Evolutionary conservation across 31 red algal species (phyloP), one percentile per base, ranked within the genome.

Genomic region (Odonthalia washingtoniensis): DNA sequence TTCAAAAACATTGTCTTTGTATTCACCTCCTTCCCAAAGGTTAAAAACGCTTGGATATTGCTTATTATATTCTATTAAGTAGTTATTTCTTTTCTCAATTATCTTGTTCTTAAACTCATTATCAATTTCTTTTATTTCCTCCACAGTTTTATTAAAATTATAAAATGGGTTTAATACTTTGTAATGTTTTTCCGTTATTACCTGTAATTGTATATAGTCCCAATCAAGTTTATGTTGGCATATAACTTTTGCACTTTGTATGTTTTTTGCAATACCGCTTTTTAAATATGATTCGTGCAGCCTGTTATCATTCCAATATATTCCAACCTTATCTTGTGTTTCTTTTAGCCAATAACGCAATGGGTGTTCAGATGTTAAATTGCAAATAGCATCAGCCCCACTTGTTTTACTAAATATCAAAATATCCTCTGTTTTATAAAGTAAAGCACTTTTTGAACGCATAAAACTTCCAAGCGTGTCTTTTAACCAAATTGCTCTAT

Each of bases 91-190:
- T n/a, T n/a, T n/a, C n/a, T n/a, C n/a, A n/a, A n/a, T n/a, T n/a
- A n/a, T n/a, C n/a, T n/a, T n/a, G n/a, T n/a, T n/a, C n/a, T n/a
- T n/a, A n/a, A n/a, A n/a, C n/a, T n/a, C 24, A 61, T 17, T 17
- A 14, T 61, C 52, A 61, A 61, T 61, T 24, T 61, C 52, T 61
- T 61, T 61, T 61, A 61, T 17, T 61, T 61, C 52, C 24, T 61
- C 24, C 14, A 61, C 14, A 17, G 52, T 14, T 61, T 61, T 61
- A 61, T 61, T 61, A 24, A 61, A 17, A 61, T 61, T 61, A 61
- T 17, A 61, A 17, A 61, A 14, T 24, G 14, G 16, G 24, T 17
- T 61, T 24, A 61, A 61, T 61, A 17, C 52, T 61, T 17, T 61
- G 52, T 61, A 61, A 17, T 14, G 14, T 61, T 61, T 61, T 24